These are phyloP conservation scores for Stramenopiles sp. DNA, from an alignment of 352 stramenopile species.

Conservation along the genomic window DNA sequence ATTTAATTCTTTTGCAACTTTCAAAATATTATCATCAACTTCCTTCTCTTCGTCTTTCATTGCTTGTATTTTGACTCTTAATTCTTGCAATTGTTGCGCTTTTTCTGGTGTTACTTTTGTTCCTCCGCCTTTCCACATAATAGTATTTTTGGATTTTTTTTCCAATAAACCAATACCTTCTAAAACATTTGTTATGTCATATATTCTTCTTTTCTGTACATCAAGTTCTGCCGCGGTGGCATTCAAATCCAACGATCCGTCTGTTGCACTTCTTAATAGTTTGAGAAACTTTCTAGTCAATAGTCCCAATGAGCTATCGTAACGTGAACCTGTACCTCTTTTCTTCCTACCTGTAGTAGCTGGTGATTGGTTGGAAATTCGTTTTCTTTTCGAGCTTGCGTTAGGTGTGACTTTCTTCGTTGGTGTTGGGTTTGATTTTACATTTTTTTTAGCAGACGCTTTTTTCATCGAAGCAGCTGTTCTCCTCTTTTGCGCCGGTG, in stretches of 20 bases:
- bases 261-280: conserved; percentile 61
- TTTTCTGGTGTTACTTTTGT: neutral
- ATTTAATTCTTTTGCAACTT: conserved; percentile 39
- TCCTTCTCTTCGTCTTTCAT: conserved; percentile 50
- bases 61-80: conserved; percentile 47
- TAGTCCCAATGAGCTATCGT: conserved; percentile 80
- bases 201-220: conserved; percentile 71
- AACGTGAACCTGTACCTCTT: conserved; percentile 40
- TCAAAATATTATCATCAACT: conserved; percentile 55
- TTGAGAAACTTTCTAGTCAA: conserved; percentile 91
- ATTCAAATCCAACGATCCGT: conserved; percentile 80
- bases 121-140: conserved; percentile 72
- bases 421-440: neutral
- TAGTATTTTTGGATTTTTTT: conserved; percentile 94
- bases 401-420: neutral
- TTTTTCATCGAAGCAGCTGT: no score
- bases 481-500: no score
- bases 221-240: conserved; percentile 43
- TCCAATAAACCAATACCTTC: conserved; percentile 90
- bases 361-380: neutral
- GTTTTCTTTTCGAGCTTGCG: neutral
- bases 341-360: neutral
- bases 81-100: conserved; percentile 29
- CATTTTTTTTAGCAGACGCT: neutral
- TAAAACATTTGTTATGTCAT: conserved; percentile 96